Evolutionary conservation across 768 basidiomycete genomes (phyloP), one percentile per base, ranked within the genome.

Genomic region (Hericium coralloides): DNA sequence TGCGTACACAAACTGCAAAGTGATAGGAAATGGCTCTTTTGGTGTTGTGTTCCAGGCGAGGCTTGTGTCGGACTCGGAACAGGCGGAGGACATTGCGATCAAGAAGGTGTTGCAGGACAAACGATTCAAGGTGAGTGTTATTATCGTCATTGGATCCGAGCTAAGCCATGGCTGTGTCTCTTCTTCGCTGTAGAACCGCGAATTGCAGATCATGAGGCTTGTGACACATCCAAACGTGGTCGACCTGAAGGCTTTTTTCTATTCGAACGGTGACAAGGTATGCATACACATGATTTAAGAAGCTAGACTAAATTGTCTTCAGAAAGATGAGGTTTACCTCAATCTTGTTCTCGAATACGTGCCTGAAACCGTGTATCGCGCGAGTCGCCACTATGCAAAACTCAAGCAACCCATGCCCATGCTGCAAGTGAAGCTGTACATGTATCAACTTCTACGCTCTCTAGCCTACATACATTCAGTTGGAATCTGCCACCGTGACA

Each of bases 31-130:
- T 69, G 97, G 97, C 72, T 95, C 93, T 58, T 99, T 99, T 67
- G 97, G 97, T 64, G 95, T 99, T 71, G 97, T 99, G 61, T 98
- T 95, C 72, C 92, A 94, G 63, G 95, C 95, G 58, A 92, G 85
- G 73, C 83, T 98, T 55, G 77, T 94, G 52, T 77, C 78, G 14
- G 78, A 78, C 8, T 73, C 78, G 47, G 81, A 83, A 66, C 82
- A 81, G 37, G 76, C 75, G 18, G 88, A 89, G 58, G 93, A 98
- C 64, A 97, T 99, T 68, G 97, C 97, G 52, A 99, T 99, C 82
- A 99, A 99, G 91, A 98, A 98, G 79, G 97, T 99, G 52, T 74
- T 99, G 60, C 97, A 99, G 79, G 97, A 99, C 77, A 99, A 99
- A 81, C 85, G 97, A 64, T 99, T 99, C 89, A 99, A 99, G 92